Percentiles rank a stretch among this genome's conserved stretches.
phyloP scores from a whole-genome alignment of 768 basidiomycete species.

The Plicaturopsis crispa region DNA sequence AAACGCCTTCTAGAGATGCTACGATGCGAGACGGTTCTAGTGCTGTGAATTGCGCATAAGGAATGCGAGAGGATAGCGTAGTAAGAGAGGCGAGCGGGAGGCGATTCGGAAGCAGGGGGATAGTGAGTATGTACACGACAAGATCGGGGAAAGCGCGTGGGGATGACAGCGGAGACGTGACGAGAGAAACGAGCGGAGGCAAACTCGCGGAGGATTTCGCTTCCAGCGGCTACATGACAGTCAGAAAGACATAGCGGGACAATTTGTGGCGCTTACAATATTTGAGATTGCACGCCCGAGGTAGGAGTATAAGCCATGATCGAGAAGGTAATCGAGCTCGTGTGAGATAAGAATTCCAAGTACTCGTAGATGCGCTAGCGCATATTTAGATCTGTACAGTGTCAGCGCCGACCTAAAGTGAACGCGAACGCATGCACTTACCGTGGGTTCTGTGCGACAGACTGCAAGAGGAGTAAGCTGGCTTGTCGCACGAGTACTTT shows the following conservation, averaged over 20 bases:
- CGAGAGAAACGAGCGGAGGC: constrained; percentile 38
- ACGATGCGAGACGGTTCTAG: constrained; percentile 19
- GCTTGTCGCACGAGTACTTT: constrained; percentile 48
- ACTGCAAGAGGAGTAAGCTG: constrained; percentile 40
- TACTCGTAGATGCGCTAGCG: constrained; percentile 40
- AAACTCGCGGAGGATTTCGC: constrained; percentile 48
- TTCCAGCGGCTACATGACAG: constrained; percentile 39
- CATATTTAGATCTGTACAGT: too few relatives aligned
- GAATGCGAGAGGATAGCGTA: constrained; percentile 56
- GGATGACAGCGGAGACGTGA: constrained; percentile 32
- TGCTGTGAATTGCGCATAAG: constrained; percentile 34
- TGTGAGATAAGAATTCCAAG: constrained; percentile 40
- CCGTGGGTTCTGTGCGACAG: constrained; percentile 41
- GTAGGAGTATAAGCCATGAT: constrained; percentile 37
- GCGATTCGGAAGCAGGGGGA: constrained; percentile 75
- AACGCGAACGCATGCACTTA: too few relatives aligned
- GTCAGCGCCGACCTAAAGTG: too few relatives aligned
- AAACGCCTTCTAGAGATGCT: background rate
- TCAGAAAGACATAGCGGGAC: background rate
- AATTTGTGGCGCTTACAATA: constrained; percentile 42
- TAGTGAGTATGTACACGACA: constrained; percentile 51
- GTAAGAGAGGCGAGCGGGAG: constrained; percentile 57
- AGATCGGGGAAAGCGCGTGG: constrained; percentile 30
- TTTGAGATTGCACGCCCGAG: constrained; percentile 31
- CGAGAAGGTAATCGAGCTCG: constrained; percentile 31